These are phyloP conservation scores for Blumeria graminis DNA, from an alignment of 2,329 filamentous ascomycete species.

Conservation along the genomic window DNA sequence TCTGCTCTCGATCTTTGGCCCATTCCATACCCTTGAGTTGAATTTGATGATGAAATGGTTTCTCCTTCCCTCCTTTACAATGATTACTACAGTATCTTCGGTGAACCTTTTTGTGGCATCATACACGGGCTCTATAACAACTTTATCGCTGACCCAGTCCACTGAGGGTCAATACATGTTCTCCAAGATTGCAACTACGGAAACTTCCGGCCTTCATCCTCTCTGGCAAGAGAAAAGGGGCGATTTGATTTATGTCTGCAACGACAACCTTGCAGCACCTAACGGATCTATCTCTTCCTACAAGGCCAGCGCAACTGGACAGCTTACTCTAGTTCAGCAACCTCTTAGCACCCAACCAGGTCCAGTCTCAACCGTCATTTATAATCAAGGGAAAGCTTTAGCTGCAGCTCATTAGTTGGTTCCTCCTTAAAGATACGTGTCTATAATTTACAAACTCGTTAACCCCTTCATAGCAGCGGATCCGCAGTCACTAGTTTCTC, in stretches of 20 bases:
- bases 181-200: constrained; percentile 6
- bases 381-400: constrained; percentile 19
- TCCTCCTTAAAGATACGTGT: not conserved
- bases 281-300: constrained; percentile 10
- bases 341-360: constrained; percentile 17
- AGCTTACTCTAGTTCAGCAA: constrained; percentile 17
- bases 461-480: constrained; percentile 5
- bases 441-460: not conserved
- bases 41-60: too few relatives aligned
- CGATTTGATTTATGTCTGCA: constrained; percentile 10
- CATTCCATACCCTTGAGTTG: too few relatives aligned
- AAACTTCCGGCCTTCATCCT: constrained; percentile 8
- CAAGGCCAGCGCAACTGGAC: constrained; percentile 18
- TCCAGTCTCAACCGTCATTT: constrained; percentile 18
- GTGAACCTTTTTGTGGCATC: constrained; percentile 18
- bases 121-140: constrained; percentile 17
- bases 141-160: constrained; percentile 12
- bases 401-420: constrained; percentile 14
- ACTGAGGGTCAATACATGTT: constrained; percentile 9
- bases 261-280: constrained; percentile 8
- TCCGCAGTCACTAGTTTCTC: constrained; percentile 13
- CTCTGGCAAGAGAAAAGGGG: constrained; percentile 11
- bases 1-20: too few relatives aligned
- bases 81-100: constrained; percentile 2
- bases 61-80: not conserved